Evolutionary conservation across 495 filamentous ascomycete genomes (phyloP).

Genomic region (Xylaria castorea): DNA sequence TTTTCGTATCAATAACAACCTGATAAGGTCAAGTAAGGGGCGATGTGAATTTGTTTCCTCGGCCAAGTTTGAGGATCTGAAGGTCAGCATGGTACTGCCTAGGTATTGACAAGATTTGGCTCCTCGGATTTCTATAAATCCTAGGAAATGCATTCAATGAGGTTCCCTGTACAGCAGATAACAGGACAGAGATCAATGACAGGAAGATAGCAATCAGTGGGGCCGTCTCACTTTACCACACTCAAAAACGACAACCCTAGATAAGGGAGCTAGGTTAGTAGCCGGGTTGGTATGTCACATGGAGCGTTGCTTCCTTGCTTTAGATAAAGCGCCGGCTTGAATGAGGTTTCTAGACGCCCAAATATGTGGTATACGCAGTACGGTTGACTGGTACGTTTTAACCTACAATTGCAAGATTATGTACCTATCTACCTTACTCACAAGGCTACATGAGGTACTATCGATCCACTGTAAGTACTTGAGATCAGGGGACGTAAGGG

Average conservation of each 20-base stretch:
- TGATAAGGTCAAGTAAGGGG: constrained; percentile 1
- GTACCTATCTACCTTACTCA: not conserved
- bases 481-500: not conserved
- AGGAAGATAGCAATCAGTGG: not conserved
- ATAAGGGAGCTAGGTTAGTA: constrained; percentile 2
- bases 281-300: not conserved
- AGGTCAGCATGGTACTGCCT: not conserved
- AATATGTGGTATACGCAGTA: not conserved
- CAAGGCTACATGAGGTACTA: not conserved
- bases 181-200: not conserved
- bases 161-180: not conserved
- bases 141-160: not conserved
- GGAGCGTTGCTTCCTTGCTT: not conserved
- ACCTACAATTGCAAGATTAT: not conserved
- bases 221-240: not conserved
- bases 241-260: not conserved
- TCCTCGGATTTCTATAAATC: not conserved
- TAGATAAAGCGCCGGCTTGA: not conserved
- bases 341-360: not conserved
- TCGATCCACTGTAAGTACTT: not conserved
- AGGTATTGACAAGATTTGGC: not conserved
- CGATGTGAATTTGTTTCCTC: not conserved
- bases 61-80: not conserved
- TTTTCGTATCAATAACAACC: not conserved
- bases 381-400: not conserved